Conservation (phyloP, 192 early-diverging fungal genomes). For the Powellomyces hirtus region DNA sequence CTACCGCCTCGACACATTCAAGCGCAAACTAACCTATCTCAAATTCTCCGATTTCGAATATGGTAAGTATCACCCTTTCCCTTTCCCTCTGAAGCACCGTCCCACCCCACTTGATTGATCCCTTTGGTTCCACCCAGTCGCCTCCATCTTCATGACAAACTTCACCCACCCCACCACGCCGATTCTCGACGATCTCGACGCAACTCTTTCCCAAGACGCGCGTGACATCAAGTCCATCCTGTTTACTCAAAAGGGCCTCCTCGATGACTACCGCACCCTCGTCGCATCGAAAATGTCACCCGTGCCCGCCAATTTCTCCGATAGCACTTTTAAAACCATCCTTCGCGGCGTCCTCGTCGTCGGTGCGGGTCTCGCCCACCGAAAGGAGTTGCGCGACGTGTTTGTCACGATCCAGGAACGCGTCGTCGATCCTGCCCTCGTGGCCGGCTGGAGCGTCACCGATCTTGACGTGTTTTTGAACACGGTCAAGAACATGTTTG, state of each 20-base stretch:
- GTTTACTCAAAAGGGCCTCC: constrained; percentile 42
- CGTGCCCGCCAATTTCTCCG: neutral
- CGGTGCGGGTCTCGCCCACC: constrained; percentile 31
- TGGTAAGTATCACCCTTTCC: constrained; percentile 12
- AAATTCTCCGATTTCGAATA: constrained; percentile 48
- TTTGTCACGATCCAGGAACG: constrained; percentile 42
- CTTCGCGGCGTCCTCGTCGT: constrained; percentile 39
- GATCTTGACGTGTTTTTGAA: constrained; percentile 21
- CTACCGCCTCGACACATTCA: constrained; percentile 53
- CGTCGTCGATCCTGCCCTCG: constrained; percentile 38
- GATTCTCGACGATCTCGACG: constrained; percentile 42
- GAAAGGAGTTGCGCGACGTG: constrained; percentile 46
- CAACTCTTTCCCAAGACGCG: constrained; percentile 41
- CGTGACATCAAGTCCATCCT: constrained; percentile 42
- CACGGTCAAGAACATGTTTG: neutral
- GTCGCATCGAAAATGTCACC: neutral
- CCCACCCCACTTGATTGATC: neutral
- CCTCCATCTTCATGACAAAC: constrained; percentile 39
- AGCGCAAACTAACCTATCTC: constrained; percentile 47
- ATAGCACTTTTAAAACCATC: constrained; percentile 37
- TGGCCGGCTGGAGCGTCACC: neutral
- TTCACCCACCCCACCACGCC: constrained; percentile 28
- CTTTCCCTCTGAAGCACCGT: neutral
- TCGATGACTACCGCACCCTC: constrained; percentile 37
- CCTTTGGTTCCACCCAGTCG: too few species aligned